These are phyloP conservation scores for Pythium folliculosum DNA, from an alignment of 352 stramenopile genomes.

Conservation along the genomic window DNA sequence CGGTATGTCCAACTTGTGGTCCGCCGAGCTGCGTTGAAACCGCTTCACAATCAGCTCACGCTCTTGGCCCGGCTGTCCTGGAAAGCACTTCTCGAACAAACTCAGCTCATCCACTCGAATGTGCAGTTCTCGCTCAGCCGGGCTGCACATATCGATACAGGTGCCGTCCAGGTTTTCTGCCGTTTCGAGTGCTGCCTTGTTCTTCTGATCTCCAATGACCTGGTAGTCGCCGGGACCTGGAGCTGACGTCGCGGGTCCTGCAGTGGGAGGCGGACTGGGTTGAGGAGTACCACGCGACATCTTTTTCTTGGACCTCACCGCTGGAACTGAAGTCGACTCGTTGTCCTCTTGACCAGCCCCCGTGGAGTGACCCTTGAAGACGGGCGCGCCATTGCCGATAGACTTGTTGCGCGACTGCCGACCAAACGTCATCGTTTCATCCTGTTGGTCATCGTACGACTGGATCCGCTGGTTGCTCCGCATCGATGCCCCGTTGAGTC, in stretches of 20 bases:
- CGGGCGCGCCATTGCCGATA: not conserved
- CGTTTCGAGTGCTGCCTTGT: conserved; percentile 62
- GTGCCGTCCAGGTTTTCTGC: conserved; percentile 71
- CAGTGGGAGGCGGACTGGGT: conserved; percentile 20
- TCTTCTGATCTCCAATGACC: conserved; percentile 34
- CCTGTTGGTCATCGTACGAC: conserved; percentile 1
- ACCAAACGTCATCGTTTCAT: conserved; percentile 6
- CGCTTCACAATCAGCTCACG: conserved; percentile 83
- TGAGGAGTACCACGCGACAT: conserved; percentile 8
- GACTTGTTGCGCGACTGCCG: conserved; percentile 9
- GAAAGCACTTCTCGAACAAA: conserved; percentile 84
- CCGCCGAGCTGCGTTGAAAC: conserved; percentile 85
- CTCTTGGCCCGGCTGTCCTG: conserved; percentile 53
- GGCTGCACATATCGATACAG: conserved; percentile 87
- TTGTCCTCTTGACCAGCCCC: not conserved
- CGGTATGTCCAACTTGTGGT: conserved; percentile 86
- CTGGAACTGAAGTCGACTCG: not conserved
- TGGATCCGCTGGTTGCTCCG: conserved; percentile 4
- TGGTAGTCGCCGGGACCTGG: not conserved
- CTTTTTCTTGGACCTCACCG: conserved; percentile 27
- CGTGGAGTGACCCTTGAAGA: not conserved
- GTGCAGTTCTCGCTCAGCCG: conserved; percentile 77
- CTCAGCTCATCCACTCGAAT: conserved; percentile 87
- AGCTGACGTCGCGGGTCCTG: not conserved
- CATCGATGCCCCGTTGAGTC: conserved; percentile 15